Conservation (phyloP, 768 basidiomycete genomes). For the Tulasnella sp. region DNA sequence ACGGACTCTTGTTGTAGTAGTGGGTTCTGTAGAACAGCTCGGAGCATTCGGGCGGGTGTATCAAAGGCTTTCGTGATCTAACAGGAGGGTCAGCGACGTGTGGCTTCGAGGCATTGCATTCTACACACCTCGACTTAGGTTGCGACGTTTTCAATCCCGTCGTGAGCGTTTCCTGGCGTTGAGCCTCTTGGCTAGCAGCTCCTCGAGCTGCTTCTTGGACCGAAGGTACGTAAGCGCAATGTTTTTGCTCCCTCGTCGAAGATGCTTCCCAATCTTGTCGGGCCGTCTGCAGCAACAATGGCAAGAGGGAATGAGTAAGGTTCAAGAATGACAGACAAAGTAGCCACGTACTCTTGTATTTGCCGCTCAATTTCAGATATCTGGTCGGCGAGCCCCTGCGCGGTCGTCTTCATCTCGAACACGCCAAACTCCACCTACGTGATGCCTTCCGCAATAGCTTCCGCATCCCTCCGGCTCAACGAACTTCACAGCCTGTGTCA, state of each 20-base stretch:
- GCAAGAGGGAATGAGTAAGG: not conserved
- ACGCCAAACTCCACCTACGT: conserved; percentile 80
- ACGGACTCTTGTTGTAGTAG: conserved; percentile 72
- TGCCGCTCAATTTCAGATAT: conserved; percentile 63
- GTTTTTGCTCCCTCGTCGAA: conserved; percentile 66
- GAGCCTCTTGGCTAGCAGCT: conserved; percentile 69
- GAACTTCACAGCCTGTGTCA: conserved; percentile 75
- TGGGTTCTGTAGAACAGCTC: conserved; percentile 72
- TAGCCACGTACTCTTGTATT: conserved; percentile 61
- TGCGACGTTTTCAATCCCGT: conserved; percentile 83
- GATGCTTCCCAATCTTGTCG: conserved; percentile 58
- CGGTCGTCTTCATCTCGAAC: conserved; percentile 70
- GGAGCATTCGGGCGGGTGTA: conserved; percentile 73
- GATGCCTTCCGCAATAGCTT: conserved; percentile 42
- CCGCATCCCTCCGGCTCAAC: conserved; percentile 43
- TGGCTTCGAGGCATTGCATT: too few species aligned
- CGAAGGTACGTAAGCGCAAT: conserved; percentile 70
- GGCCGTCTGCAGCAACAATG: conserved; percentile 51
- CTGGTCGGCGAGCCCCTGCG: conserved; percentile 63
- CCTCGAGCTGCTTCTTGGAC: conserved; percentile 76
- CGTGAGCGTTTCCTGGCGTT: conserved; percentile 71
- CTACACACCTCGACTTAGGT: conserved; percentile 79
- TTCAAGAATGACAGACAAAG: not conserved
- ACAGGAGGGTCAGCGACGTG: too few species aligned
- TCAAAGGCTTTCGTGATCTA: conserved; percentile 86